Base-by-base conservation (phyloP, 805 yeast species). In the Lachancea quebecensis region DNA sequence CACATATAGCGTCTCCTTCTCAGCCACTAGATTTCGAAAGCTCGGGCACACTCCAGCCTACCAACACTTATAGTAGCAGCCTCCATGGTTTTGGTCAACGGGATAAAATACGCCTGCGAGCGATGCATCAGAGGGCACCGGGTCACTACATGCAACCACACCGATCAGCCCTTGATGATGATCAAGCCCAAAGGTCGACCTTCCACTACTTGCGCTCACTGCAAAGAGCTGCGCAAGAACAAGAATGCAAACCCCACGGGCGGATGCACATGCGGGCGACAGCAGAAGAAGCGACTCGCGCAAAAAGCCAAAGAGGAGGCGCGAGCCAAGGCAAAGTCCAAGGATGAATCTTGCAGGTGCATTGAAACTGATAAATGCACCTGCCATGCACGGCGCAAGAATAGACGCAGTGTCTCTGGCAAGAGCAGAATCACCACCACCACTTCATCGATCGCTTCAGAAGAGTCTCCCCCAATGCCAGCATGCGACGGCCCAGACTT, bases 101-200 rank as follows among this genome's bases (percentile, higher is more conserved):
- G 97, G 33, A 82, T 86, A 52, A 91, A 93, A 62, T 91, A 89
- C 65, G 98, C 99, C 48, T 91, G 99, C 64, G 95, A 89, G 53
- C 71, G 96, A 49, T 91, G 99, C 66, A 90, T 93, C 40, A 75
- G 99, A 49, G 99, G 99, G 37, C 99, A 93, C 60, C 72, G 99
- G 44, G 99, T 91, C 38, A 85, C 96, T 1, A 80, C 95, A 2
- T 93, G 99, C 66, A 81, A 83, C 38, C 99, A 93, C 63, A 79
- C 90, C 0, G 96, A 93, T 54, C 87, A 86, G 58, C 95, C 95
- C 4, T 69, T 93, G 54, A 82, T 85, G 61, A 84, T 84, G 85
- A 91, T 93, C 63, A 93, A 93, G 60, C 96, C 95, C 14, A 93
- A 93, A 61, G 99, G 99, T 2, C 73, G 99, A 46, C 99, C 99